Evolutionary conservation across 1,284 basidiomycete genomes (phyloP).

Genomic region (Trichosporon ovoides): DNA sequence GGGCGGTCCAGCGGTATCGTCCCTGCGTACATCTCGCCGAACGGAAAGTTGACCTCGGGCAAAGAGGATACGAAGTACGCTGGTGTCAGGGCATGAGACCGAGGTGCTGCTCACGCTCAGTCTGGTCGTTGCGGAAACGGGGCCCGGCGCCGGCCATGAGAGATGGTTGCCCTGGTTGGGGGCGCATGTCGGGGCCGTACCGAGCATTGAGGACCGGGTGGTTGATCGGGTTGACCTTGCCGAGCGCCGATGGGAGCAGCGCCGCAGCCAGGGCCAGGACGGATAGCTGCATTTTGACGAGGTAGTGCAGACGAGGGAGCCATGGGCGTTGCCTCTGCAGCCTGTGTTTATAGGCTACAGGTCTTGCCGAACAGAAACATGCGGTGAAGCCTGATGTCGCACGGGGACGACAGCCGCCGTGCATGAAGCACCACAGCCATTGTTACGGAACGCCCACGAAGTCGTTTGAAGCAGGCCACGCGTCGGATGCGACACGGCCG

Average conservation of each 20-base stretch:
- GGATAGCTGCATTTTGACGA: background rate
- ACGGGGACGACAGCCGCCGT: no score
- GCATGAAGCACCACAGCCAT: no score
- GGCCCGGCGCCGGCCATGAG: background rate
- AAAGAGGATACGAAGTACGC: constrained; percentile 21
- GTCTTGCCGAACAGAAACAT: no score
- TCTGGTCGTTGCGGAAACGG: constrained; percentile 7
- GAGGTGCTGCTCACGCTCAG: constrained; percentile 2
- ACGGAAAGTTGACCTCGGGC: constrained; percentile 24
- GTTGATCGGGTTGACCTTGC: background rate
- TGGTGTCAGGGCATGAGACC: background rate
- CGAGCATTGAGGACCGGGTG: background rate
- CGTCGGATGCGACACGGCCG: no score
- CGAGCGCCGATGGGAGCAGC: background rate
- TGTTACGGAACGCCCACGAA: no score
- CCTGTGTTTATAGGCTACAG: no score
- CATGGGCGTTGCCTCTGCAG: no score
- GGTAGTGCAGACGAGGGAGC: no score
- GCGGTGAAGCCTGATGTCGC: no score
- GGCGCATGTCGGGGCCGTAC: background rate
- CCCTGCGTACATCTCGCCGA: constrained; percentile 29
- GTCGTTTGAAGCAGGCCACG: no score
- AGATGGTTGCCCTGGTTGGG: background rate
- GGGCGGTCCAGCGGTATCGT: constrained; percentile 18
- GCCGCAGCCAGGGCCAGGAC: background rate